Conservation (phyloP, 495 filamentous ascomycete species). For the Penicillium macrosclerotiorum region DNA sequence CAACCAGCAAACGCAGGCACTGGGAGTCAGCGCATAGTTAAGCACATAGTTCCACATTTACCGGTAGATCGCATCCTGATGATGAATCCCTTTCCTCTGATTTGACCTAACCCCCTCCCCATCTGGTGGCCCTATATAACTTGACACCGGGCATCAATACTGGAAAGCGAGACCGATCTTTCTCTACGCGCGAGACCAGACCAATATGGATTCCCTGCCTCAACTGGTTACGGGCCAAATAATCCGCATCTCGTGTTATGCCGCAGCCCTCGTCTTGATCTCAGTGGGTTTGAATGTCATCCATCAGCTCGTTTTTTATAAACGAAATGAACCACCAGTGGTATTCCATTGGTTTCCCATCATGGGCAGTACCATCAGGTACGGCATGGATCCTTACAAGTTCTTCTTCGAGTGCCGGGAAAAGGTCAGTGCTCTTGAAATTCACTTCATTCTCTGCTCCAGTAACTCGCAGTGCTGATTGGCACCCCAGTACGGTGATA, state of each 20-base stretch:
- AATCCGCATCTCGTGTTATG: constrained; percentile 23
- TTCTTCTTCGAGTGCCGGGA: constrained; percentile 70
- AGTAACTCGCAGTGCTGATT: constrained; percentile 4
- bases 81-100: constrained; percentile 23
- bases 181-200: too few relatives aligned
- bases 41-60: too few relatives aligned
- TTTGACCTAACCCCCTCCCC: too few relatives aligned
- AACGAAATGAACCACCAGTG: constrained; percentile 71
- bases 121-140: too few relatives aligned
- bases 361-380: constrained; percentile 73
- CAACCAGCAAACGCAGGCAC: too few relatives aligned
- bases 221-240: constrained; percentile 23
- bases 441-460: too few relatives aligned
- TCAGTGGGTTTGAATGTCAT: constrained; percentile 64
- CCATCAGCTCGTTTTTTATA: constrained; percentile 65
- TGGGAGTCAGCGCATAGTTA: too few relatives aligned
- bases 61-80: too few relatives aligned
- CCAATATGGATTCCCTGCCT: constrained; percentile 14
- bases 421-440: constrained; percentile 56
- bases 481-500: constrained; percentile 65
- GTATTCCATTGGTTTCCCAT: constrained; percentile 85
- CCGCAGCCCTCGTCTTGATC: constrained; percentile 32
- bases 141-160: too few relatives aligned
- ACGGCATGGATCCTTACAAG: constrained; percentile 79
- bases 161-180: too few relatives aligned